Base-by-base conservation (phyloP, 768 basidiomycete species). In the Tephrocybe sp. region DNA sequence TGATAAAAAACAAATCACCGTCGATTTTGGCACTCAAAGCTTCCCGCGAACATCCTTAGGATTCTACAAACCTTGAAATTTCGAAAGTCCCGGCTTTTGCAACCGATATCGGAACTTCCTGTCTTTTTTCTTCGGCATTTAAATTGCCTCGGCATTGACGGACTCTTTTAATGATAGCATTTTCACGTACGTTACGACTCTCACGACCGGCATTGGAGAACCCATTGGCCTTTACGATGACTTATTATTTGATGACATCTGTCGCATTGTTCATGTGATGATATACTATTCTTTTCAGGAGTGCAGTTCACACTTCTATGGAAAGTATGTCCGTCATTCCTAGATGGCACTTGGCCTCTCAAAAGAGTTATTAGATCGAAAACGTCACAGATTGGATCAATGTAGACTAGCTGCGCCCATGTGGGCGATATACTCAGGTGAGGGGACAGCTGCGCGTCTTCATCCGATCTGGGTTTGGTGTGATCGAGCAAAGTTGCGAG, bases 1-100 rank as follows among this genome's bases (percentile, higher is more conserved):
- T 17, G n/a, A n/a, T n/a, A n/a, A n/a, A n/a, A n/a, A n/a, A 12
- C 52, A 47, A 57, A n/a, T n/a, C 44, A 16, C 38, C 30, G 48
- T 48, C 54, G 39, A 51, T 60, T 53, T 52, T 47, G 46, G 45
- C 54, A 46, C 51, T 57, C 65, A 49, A 69, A 55, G 52, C 53
- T 64, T 57, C 56, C 45, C 58, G 56, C 61, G 47, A 51, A 58
- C 19, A 20, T 30, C 12, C 16, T 16, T 54, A 40, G 76, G 75
- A 63, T 76, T 75, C 65, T 82, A 84, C 26, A 26, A 26, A 7
- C 26, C 41, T 41, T n/a, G 74, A 79, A 78, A 56, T 75, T 76
- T 56, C 81, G 72, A 61, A 65, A 54, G 56, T 56, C 34, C 53
- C 44, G 43, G 16, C 32, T 51, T 48, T 40, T 53, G 52, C 51